These are phyloP conservation scores for Calcarisporium arbuscula DNA, from an alignment of 2,329 filamentous ascomycete species.

Conservation along the genomic window DNA sequence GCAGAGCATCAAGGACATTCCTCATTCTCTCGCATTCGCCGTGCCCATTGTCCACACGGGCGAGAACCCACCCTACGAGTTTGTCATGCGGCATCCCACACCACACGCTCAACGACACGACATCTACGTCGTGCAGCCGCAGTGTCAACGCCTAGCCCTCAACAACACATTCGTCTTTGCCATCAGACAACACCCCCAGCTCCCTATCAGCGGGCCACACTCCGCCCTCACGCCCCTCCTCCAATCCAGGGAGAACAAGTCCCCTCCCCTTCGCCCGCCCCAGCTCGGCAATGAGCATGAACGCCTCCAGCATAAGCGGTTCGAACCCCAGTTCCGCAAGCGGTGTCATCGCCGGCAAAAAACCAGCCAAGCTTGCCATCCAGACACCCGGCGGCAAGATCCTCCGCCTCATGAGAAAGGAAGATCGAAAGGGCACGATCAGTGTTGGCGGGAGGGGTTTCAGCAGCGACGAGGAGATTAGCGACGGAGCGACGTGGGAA, in stretches of 20 bases:
- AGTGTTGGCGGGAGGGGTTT: conserved; percentile 37
- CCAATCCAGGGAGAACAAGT: conserved; percentile 41
- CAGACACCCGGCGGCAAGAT: conserved; percentile 95
- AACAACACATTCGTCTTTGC: conserved; percentile 99
- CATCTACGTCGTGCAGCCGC: conserved; percentile 92
- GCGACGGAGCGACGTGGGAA: conserved; percentile 75
- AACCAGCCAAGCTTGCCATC: conserved; percentile 92
- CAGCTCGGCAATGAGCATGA: conserved; percentile 59
- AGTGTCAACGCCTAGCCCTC: conserved; percentile 78
- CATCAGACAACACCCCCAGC: conserved; percentile 81
- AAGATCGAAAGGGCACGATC: conserved; percentile 55
- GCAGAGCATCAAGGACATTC: conserved; percentile 96
- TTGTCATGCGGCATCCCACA: conserved; percentile 86
- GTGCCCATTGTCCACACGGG: conserved; percentile 87
- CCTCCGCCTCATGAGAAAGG: conserved; percentile 76
- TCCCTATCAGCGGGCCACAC: conserved; percentile 29
- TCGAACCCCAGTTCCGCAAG: conserved; percentile 51
- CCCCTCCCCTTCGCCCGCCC: conserved; percentile 59
- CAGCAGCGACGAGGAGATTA: conserved; percentile 47
- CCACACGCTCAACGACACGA: conserved; percentile 97
- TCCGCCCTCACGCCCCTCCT: conserved; percentile 38
- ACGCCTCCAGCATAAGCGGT: conserved; percentile 48
- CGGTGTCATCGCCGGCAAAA: conserved; percentile 54
- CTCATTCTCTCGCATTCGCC: conserved; percentile 82
- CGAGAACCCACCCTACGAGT: conserved; percentile 90